Base-by-base conservation (phyloP, 1,284 basidiomycete species). In the Ustilago sp. region DNA sequence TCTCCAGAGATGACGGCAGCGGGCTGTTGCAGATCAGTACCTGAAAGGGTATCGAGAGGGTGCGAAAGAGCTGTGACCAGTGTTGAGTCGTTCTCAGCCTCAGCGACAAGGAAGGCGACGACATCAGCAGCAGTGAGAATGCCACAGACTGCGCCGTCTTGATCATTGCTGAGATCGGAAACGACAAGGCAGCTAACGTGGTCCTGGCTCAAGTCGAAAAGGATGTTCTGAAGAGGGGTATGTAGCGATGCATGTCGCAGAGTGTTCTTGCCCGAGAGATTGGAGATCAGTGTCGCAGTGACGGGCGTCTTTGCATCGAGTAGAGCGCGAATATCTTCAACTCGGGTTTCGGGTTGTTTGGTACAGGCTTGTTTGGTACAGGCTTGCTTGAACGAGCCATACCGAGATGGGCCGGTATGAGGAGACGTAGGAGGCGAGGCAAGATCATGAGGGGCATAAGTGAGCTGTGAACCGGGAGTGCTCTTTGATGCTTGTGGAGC, bases 401-500 rank as follows among this genome's bases (percentile, higher is more conserved):
- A 53, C 32, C 31, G 32, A 9, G 57, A 43, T 9, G 52, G 23
- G 2, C 35, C 35, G 31, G 50, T 28, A 23, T 55, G 41, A 12
- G 75, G 71, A 15, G 75, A 74, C 7, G 68, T 59, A 9, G 75
- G 75, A 11, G 75, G 71, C 2, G 75, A 78, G 31, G 39, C 51
- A 12, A 63, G 71, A 12, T 41, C 55, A 19, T 62, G 41, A 12
- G 28, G n/a, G 2, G 45, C 54, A 28, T 32, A 12, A 31, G 32
- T 35, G 51, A 36, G 31, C 23, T 12, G 43, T 8, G 8, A 9
- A 15, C 1, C 17, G 7, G 28, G 1, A 8, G 45, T 19, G 4
- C 9, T n/a, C 38, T 64, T 67, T 5, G 60, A 53, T 11, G 28
- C 38, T 7, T 72, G 55, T n/a, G 68, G 66, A 12, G 52, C 70